Conservation (phyloP, 768 basidiomycete genomes). For the Podaxis sp. region DNA sequence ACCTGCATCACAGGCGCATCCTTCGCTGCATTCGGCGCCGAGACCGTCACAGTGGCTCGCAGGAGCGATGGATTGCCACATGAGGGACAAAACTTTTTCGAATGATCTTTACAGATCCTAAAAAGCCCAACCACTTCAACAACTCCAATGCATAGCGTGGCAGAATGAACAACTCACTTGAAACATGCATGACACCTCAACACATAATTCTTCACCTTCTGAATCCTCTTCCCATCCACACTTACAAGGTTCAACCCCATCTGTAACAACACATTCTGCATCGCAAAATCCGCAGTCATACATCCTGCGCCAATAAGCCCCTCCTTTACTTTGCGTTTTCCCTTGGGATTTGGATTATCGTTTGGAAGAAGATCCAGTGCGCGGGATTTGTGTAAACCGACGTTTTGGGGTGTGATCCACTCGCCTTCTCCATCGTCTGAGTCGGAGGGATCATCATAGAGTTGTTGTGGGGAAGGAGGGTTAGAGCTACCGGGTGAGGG, state of each 20-base stretch:
- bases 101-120: conserved; percentile 93
- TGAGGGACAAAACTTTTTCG: conserved; percentile 95
- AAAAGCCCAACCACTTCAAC: not conserved
- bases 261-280: conserved; percentile 96
- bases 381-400: conserved; percentile 79
- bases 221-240: conserved; percentile 85
- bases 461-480: conserved; percentile 23
- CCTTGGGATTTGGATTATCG: conserved; percentile 28
- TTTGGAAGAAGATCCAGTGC: conserved; percentile 79
- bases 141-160: no score
- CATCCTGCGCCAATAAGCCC: conserved; percentile 67
- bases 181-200: conserved; percentile 97
- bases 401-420: conserved; percentile 95
- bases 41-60: conserved; percentile 86
- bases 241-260: conserved; percentile 90
- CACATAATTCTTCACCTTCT: conserved; percentile 93
- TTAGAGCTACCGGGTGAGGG: conserved; percentile 13
- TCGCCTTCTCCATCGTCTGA: conserved; percentile 85
- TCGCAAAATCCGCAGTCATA: conserved; percentile 98
- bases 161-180: conserved; percentile 61
- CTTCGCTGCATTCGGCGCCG: conserved; percentile 55
- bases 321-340: conserved; percentile 32
- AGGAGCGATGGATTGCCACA: conserved; percentile 92
- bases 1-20: conserved; percentile 72
- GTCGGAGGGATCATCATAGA: conserved; percentile 76